Conservation (phyloP, 2,329 filamentous ascomycete species). For the Calonectria leucothoes region DNA sequence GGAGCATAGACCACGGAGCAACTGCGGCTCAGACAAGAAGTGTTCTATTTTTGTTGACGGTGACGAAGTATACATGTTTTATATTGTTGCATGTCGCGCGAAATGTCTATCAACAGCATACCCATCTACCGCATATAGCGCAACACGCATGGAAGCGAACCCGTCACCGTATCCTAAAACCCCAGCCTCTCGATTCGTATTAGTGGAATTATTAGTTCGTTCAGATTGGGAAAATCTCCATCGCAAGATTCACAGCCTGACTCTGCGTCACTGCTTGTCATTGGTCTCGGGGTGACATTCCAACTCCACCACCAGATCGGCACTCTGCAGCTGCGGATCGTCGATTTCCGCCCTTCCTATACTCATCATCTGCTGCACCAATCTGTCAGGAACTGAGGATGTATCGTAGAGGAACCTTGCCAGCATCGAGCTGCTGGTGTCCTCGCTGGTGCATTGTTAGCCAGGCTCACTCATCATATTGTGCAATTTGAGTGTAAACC, state of each 20-base stretch:
- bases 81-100: neutral
- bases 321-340: neutral
- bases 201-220: neutral
- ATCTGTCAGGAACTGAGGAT: constrained; percentile 33
- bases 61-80: neutral
- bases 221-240: neutral
- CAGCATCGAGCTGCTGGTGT: neutral
- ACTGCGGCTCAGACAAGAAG: neutral
- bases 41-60: neutral
- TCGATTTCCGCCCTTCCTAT: neutral
- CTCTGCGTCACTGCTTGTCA: neutral
- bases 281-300: neutral
- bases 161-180: neutral
- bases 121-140: neutral
- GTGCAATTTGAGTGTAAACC: no score
- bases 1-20: neutral
- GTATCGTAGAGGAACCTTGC: neutral
- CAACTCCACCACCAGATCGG: neutral
- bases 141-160: neutral
- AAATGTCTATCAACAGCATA: neutral
- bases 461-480: neutral
- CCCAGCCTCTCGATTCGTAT: neutral
- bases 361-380: neutral
- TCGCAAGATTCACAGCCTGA: neutral
- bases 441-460: neutral